Conservation (phyloP, 2,329 filamentous ascomycete species). For the Grosmannia serpens region DNA sequence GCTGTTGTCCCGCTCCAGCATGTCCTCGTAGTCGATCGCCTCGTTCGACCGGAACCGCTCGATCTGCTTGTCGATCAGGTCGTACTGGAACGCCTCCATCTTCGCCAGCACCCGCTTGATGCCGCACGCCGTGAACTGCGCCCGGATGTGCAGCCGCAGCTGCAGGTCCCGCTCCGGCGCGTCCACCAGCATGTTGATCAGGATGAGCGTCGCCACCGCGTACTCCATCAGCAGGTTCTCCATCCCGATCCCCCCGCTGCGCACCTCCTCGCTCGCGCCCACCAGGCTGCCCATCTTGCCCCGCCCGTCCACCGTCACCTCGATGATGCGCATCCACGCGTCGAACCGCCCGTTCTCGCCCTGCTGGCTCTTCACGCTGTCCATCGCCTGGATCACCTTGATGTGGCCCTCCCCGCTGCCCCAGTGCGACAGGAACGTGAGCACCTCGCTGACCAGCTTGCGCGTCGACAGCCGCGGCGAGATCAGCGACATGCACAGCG, state of each 20-base stretch:
- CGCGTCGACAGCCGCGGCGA: constrained; percentile 83
- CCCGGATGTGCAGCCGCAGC: constrained; percentile 83
- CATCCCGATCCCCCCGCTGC: constrained; percentile 94
- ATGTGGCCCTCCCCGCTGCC: constrained; percentile 73
- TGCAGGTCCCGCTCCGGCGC: constrained; percentile 81
- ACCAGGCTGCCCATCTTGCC: constrained; percentile 99
- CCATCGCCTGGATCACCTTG: constrained; percentile 88
- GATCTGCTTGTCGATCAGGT: constrained; percentile 96
- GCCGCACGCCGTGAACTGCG: constrained; percentile 90
- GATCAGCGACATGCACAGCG: constrained; percentile 74
- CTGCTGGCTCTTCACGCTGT: constrained; percentile 77
- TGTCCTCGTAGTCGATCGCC: constrained; percentile 95
- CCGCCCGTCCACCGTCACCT: constrained; percentile 90
- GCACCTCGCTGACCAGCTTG: constrained; percentile 88
- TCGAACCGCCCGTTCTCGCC: constrained; percentile 94
- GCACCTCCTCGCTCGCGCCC: constrained; percentile 89
- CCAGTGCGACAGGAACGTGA: constrained; percentile 96
- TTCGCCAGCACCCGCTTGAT: constrained; percentile 89
- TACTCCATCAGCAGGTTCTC: constrained; percentile 99
- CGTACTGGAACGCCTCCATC: constrained; percentile 98
- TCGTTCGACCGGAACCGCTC: constrained; percentile 89
- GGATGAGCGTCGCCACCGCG: constrained; percentile 82
- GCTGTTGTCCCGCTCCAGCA: constrained; percentile 81
- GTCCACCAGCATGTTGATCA: constrained; percentile 95
- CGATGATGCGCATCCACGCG: constrained; percentile 96